These are phyloP conservation scores for Bretziella fagacearum DNA, from an alignment of 2,329 filamentous ascomycete genomes.

Conservation along the genomic window DNA sequence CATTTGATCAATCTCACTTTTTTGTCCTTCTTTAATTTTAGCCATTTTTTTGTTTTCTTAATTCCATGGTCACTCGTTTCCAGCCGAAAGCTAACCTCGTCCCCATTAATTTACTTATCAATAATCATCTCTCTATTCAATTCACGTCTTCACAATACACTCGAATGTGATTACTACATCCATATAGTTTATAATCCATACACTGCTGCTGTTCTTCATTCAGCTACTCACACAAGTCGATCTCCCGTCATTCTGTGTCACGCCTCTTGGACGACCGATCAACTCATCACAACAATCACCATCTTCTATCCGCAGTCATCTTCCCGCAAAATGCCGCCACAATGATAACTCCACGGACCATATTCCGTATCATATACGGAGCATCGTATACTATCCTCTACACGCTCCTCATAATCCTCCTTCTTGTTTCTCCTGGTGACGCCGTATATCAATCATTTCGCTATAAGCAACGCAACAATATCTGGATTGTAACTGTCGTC, in stretches of 20 bases:
- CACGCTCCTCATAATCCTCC: slow-evolving; percentile 52
- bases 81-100: neutral
- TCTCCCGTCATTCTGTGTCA: too few relatives aligned
- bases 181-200: neutral
- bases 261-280: neutral
- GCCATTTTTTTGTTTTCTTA: slow-evolving; percentile 4
- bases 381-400: slow-evolving; percentile 62
- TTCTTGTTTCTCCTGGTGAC: slow-evolving; percentile 68
- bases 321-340: slow-evolving; percentile 16
- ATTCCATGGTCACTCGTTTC: neutral
- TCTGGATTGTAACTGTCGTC: slow-evolving; percentile 61
- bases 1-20: neutral
- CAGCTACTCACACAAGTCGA: too few relatives aligned
- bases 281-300: neutral
- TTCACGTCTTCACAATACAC: slow-evolving; percentile 12
- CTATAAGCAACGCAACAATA: slow-evolving; percentile 54
- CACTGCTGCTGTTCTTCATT: too few relatives aligned
- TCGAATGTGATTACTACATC: too few relatives aligned
- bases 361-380: slow-evolving; percentile 69
- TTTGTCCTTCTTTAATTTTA: neutral
- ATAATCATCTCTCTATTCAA: neutral
- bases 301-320: neutral
- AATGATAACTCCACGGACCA: slow-evolving; percentile 31
- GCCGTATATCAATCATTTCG: slow-evolving; percentile 59
- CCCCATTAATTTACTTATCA: neutral